These are phyloP conservation scores for Thermochaetoides thermophila DNA, from an alignment of 495 filamentous ascomycete genomes.

Conservation along the genomic window DNA sequence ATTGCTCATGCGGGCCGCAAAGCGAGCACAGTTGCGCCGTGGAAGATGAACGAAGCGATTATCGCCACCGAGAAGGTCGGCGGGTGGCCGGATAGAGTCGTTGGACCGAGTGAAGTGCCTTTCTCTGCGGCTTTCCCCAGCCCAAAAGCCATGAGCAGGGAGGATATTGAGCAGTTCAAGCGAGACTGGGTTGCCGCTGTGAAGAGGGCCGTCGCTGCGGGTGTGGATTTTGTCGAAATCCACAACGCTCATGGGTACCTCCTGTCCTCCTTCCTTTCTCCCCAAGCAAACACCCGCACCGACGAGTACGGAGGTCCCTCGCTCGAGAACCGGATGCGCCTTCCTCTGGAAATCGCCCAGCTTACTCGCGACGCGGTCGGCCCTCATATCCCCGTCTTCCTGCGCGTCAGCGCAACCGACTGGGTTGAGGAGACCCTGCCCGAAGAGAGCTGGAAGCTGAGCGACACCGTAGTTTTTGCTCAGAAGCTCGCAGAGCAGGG, in stretches of 20 bases:
- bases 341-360: conserved; percentile 41
- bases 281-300: conserved; percentile 41
- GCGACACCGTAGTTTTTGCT: conserved; percentile 4
- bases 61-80: conserved; percentile 30
- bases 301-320: conserved; percentile 53
- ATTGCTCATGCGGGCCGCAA: conserved; percentile 68
- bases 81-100: conserved; percentile 55
- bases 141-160: conserved; percentile 34
- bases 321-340: conserved; percentile 47
- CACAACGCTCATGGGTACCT: conserved; percentile 49
- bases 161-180: conserved; percentile 35
- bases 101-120: conserved; percentile 35
- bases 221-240: conserved; percentile 42
- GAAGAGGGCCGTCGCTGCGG: conserved; percentile 31
- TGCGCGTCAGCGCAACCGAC: conserved; percentile 50
- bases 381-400: conserved; percentile 40
- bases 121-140: conserved; percentile 19
- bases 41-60: conserved; percentile 31
- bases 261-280: conserved; percentile 31
- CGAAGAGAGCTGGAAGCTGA: conserved; percentile 36
- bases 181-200: conserved; percentile 34
- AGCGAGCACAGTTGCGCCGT: conserved; percentile 51
- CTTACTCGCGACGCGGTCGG: conserved; percentile 35
- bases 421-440: conserved; percentile 35
- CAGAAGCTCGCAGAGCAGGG: conserved; percentile 35